Evolutionary conservation across 352 stramenopile genomes (phyloP).

Genomic region (Peronospora belbahrii): DNA sequence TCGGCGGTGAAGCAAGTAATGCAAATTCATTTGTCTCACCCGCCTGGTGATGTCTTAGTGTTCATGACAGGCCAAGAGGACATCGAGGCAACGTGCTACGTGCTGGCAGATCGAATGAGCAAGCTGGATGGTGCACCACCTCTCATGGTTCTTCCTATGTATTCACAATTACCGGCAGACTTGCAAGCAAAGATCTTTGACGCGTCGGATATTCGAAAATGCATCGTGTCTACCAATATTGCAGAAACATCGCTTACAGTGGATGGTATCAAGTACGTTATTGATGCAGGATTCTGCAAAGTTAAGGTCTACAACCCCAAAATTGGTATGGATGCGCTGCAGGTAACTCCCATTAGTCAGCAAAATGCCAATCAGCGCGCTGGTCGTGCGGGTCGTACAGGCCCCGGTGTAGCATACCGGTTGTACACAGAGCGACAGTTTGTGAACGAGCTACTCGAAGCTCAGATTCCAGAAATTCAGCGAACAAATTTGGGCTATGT

Average conservation of each 20-base stretch:
- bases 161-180: constrained; percentile 96
- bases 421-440: constrained; percentile 97
- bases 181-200: constrained; percentile 98
- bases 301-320: constrained; percentile 99
- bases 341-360: constrained; percentile 93
- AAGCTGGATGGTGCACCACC: constrained; percentile 89
- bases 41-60: constrained; percentile 95
- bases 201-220: constrained; percentile 91
- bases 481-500: constrained; percentile 97
- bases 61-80: constrained; percentile 99
- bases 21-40: constrained; percentile 96
- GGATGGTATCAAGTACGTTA: constrained; percentile 97
- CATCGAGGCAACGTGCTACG: constrained; percentile 93
- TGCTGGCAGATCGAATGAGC: constrained; percentile 93
- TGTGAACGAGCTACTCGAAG: constrained; percentile 94
- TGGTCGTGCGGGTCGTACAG: constrained; percentile 89
- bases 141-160: constrained; percentile 98
- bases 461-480: constrained; percentile 97
- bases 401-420: constrained; percentile 89
- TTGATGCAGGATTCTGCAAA: constrained; percentile 97
- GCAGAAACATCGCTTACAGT: constrained; percentile 94
- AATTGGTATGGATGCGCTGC: constrained; percentile 98
- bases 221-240: constrained; percentile 98
- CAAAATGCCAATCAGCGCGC: constrained; percentile 97
- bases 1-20: constrained; percentile 96